Base-by-base conservation (phyloP, 148 eudicot genomes). In the Mesembryanthemum crystallinum region DNA sequence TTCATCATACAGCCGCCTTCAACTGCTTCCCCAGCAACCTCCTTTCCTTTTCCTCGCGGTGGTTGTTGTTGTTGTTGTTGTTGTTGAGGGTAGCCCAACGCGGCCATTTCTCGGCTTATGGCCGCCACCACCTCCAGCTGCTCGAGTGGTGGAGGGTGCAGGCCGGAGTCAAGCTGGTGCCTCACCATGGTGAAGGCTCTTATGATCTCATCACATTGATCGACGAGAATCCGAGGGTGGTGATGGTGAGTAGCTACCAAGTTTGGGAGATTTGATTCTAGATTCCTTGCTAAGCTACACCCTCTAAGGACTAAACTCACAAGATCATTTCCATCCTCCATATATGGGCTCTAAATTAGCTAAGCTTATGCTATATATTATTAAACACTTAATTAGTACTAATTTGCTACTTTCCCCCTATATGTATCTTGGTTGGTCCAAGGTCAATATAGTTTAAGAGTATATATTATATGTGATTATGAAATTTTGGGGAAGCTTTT, bases 191-290 rank as follows among this genome's bases (percentile, higher is more conserved):
- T 73, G 30, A 90, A 90, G 0, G 75, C 55, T 15, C 76, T 65
- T 23, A 77, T 68, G 3, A 90, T 85, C 60, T 90, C 89, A 10
- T 84, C 86, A 42, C 95, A 88, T 7, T 82, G 77, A 5, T 42
- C 64, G 2, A 64, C 5, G 14, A 88, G 43, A 67, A 49, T 45
- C 20, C 69, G 33, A 3, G 82, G 84, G 24, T 82, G 81, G 76
- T 77, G 8, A 60, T 82, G 80, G 74, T 77, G 8, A 60, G 14
- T 39, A 54, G 25, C 71, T 1, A 76, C 68, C 4, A 83, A 25
- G 62, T 72, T 76, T 24, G 68, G 77, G 24, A 90, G 84, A 72
- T 78, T 82, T 21, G 23, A 57, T 77, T 90, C 90, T 1, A 90
- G 78, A 27, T 81, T 81, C 73, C 76, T 87, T 24, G 87, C 91